A percentile compares a stretch with the other conserved stretches of the same genome.
Conservation (phyloP, 2,329 filamentous ascomycete species). For the Exophiala spinifera region DNA sequence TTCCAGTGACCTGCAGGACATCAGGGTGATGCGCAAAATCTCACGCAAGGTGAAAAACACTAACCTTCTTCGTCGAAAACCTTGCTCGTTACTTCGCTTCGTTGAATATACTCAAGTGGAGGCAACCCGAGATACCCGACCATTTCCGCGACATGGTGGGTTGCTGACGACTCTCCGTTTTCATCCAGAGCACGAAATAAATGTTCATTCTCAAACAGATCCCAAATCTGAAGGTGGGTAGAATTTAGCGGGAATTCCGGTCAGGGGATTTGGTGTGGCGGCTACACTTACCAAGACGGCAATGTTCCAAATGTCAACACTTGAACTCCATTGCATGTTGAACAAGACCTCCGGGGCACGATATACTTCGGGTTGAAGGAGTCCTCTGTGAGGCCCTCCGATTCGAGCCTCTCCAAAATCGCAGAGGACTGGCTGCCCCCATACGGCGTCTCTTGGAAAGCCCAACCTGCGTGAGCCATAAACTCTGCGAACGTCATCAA, state of each 20-base stretch:
- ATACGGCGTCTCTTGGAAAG: constrained; percentile 15
- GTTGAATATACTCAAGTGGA: neutral
- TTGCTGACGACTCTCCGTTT: neutral
- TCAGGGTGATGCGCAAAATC: neutral
- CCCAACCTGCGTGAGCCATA: constrained; percentile 29
- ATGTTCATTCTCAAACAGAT: constrained; percentile 5
- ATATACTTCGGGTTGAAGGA: constrained; percentile 33
- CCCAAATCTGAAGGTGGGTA: neutral
- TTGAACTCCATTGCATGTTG: constrained; percentile 31
- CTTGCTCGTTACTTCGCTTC: neutral
- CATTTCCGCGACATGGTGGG: constrained; percentile 12
- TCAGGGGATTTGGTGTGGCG: neutral
- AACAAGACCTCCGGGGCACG: constrained; percentile 34
- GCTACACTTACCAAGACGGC: constrained; percentile 28
- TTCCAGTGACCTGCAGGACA: constrained; percentile 10
- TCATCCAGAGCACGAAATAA: constrained; percentile 6
- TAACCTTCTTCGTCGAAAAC: neutral
- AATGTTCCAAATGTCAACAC: constrained; percentile 35
- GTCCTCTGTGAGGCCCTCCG: constrained; percentile 19
- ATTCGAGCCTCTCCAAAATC: constrained; percentile 33
- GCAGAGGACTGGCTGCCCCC: constrained; percentile 30
- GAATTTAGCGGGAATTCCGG: neutral
- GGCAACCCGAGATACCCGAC: constrained; percentile 1
- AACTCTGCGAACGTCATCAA: constrained; percentile 30
- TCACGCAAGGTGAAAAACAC: neutral